Evolutionary conservation across 108 stramenopile species (phyloP).

Genomic region (Skeletonema menzelii): DNA sequence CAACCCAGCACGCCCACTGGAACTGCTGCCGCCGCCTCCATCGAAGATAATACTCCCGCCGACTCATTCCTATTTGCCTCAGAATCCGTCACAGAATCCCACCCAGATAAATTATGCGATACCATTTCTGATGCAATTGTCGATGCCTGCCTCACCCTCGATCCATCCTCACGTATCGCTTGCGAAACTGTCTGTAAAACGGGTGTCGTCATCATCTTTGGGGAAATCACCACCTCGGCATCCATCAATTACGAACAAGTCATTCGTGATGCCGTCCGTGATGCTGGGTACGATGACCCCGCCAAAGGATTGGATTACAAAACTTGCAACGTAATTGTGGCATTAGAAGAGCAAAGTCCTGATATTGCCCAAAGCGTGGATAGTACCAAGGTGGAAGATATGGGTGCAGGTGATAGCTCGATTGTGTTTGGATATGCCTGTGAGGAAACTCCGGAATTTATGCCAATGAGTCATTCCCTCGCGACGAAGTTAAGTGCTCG

Average conservation of each 20-base stretch:
- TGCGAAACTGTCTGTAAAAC: conserved; percentile 98
- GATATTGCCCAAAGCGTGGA: conserved; percentile 97
- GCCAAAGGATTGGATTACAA: conserved; percentile 98
- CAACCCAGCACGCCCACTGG: conserved; percentile 1
- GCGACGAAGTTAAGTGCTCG: conserved; percentile 88
- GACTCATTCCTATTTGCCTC: conserved; percentile 92
- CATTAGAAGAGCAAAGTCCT: conserved; percentile 96
- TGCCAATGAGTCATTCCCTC: conserved; percentile 95
- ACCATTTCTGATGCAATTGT: conserved; percentile 96
- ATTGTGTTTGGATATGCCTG: conserved; percentile 98
- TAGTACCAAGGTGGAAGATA: conserved; percentile 88
- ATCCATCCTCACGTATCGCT: conserved; percentile 91
- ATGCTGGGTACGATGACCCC: conserved; percentile 94
- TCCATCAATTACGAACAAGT: conserved; percentile 97
- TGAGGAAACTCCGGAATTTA: conserved; percentile 91
- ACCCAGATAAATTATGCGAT: conserved; percentile 99
- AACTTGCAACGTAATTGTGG: conserved; percentile 97
- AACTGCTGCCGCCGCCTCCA: neutral
- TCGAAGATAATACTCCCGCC: conserved; percentile 5
- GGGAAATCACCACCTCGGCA: conserved; percentile 95
- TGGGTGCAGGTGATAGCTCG: conserved; percentile 98
- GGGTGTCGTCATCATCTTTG: conserved; percentile 98
- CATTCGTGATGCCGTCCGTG: conserved; percentile 94
- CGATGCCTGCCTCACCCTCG: conserved; percentile 94
- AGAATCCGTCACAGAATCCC: conserved; percentile 97